A percentile compares a stretch with the other conserved stretches of the same genome.
Conservation (phyloP, 768 basidiomycete species). For the Amanita thiersii region DNA sequence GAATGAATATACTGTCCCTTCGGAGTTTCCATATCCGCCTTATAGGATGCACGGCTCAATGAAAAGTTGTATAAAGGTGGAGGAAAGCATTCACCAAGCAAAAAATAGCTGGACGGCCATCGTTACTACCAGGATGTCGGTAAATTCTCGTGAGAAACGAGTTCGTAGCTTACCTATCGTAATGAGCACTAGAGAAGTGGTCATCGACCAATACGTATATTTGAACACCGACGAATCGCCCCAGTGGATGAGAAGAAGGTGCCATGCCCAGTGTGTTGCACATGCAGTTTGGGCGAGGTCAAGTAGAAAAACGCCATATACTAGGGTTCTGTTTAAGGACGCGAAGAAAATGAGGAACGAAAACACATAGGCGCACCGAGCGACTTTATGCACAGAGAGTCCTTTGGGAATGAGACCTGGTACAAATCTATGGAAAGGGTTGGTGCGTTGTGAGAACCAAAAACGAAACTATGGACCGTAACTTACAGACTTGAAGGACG, state of each 20-base stretch:
- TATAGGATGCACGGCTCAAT: background rate
- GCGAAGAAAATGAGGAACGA: too few relatives aligned
- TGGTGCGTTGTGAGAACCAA: background rate
- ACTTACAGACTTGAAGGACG: background rate
- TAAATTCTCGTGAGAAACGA: too few relatives aligned
- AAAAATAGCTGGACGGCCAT: conserved; percentile 8
- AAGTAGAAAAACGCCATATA: conserved; percentile 4
- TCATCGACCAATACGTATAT: conserved; percentile 1
- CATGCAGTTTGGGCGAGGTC: conserved; percentile 6
- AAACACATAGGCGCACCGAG: background rate
- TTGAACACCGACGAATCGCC: background rate
- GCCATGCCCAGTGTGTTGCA: conserved; percentile 7
- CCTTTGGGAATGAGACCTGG: conserved; percentile 4
- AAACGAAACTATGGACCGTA: background rate
- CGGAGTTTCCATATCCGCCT: conserved; percentile 6
- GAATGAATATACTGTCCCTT: background rate
- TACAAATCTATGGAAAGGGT: background rate
- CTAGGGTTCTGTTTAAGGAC: background rate
- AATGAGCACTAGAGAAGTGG: conserved; percentile 1
- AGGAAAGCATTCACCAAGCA: conserved; percentile 3
- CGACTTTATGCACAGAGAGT: background rate
- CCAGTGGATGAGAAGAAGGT: background rate
- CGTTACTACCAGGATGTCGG: conserved; percentile 1
- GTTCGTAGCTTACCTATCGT: background rate
- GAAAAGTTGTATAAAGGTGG: background rate